phyloP scores from a whole-genome alignment of 169 alveolate species.

The Eimeria sp. region DNA sequence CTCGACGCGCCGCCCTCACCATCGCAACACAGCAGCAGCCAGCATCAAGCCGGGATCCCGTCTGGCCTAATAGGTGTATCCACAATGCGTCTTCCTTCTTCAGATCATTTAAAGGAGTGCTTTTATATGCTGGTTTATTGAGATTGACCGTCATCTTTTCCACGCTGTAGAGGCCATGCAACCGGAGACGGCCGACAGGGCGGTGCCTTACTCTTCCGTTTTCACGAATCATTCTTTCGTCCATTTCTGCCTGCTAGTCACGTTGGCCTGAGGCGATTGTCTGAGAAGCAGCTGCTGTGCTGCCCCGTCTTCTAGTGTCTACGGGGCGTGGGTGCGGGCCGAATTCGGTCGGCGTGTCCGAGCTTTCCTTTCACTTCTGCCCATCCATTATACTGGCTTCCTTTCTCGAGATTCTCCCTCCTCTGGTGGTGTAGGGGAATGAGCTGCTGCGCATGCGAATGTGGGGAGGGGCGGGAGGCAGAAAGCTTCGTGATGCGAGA shows the following conservation, averaged over 20 bases:
- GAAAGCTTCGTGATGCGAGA: slow-evolving; percentile 44
- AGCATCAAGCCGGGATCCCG: neutral
- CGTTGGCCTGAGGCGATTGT: neutral
- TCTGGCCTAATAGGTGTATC: neutral
- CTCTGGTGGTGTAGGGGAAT: slow-evolving; percentile 13
- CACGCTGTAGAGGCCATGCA: neutral
- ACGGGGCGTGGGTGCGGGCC: neutral
- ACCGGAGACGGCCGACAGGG: neutral
- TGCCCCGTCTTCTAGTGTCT: neutral
- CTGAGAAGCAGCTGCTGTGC: neutral
- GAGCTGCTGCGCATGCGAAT: slow-evolving; percentile 68
- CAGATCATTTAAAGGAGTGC: neutral
- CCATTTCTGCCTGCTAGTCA: neutral
- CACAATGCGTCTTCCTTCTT: neutral
- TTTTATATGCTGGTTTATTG: neutral
- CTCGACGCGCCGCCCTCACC: slow-evolving; percentile 37
- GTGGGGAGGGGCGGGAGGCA: slow-evolving; percentile 47
- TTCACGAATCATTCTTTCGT: neutral
- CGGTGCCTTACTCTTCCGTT: neutral
- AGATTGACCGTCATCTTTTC: neutral
- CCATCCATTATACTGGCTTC: neutral
- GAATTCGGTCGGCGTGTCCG: neutral
- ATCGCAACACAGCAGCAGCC: slow-evolving; percentile 25
- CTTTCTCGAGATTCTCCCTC: neutral
- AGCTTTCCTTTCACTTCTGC: neutral